A percentile compares a stretch with the other conserved stretches of the same genome.
These are phyloP conservation scores for Dentipellis sp. DNA, from an alignment of 768 basidiomycete species.

Conservation along the genomic window DNA sequence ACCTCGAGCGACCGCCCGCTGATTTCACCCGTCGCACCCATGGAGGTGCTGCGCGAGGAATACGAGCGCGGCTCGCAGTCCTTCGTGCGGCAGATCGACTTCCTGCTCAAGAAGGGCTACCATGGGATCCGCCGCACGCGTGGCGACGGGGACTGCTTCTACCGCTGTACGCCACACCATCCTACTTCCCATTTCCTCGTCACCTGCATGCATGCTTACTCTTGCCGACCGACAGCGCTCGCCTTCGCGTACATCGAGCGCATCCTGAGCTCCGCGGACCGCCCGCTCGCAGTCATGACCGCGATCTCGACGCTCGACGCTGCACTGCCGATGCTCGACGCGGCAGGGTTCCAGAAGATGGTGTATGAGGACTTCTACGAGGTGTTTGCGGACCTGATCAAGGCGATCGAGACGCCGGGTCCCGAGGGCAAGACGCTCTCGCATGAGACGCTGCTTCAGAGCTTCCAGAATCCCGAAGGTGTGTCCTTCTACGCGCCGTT, in stretches of 20 bases:
- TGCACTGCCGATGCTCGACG: constrained; percentile 41
- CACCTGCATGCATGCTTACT: constrained; percentile 10
- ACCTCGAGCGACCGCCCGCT: constrained; percentile 37
- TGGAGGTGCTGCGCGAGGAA: constrained; percentile 50
- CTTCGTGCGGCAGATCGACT: constrained; percentile 72
- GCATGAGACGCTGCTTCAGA: constrained; percentile 30
- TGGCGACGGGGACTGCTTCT: constrained; percentile 87
- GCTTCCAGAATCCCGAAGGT: constrained; percentile 50
- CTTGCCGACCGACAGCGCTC: constrained; percentile 43
- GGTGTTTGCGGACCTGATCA: constrained; percentile 44
- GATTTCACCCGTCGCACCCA: constrained; percentile 43
- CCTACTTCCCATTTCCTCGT: background rate
- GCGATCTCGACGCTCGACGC: constrained; percentile 44
- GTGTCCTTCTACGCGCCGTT: constrained; percentile 7
- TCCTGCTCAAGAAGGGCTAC: constrained; percentile 56
- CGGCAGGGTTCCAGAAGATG: constrained; percentile 52
- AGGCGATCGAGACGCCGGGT: constrained; percentile 30
- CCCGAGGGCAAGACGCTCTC: constrained; percentile 27
- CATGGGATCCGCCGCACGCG: constrained; percentile 57
- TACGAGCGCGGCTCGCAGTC: constrained; percentile 50
- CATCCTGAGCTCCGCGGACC: constrained; percentile 42
- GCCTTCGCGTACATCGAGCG: constrained; percentile 75
- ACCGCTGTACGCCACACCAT: constrained; percentile 53
- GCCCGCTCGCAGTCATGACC: constrained; percentile 34
- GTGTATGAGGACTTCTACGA: constrained; percentile 75